Percentiles rank a stretch among this genome's conserved stretches.
Evolutionary conservation across 2,329 filamentous ascomycete species (phyloP).

Genomic region (Penicillium sp.): DNA sequence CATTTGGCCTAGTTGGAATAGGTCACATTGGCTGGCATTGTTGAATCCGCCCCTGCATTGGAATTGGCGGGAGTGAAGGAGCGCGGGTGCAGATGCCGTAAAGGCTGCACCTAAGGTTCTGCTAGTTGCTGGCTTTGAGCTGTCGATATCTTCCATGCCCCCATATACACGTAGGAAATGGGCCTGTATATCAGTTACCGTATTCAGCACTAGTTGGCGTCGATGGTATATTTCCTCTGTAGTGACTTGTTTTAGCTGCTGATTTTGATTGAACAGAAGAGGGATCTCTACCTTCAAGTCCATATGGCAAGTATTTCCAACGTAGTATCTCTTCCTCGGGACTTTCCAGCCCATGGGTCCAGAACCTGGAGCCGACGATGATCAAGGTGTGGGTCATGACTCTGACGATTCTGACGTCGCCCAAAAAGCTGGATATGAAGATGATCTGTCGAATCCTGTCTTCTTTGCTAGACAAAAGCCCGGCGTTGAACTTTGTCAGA

Average conservation of each 20-base stretch:
- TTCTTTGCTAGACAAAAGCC: constrained; percentile 36
- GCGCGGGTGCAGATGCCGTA: constrained; percentile 13
- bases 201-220: constrained; percentile 44
- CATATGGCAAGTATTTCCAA: constrained; percentile 41
- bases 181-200: constrained; percentile 45
- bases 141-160: constrained; percentile 32
- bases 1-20: constrained; percentile 49
- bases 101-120: constrained; percentile 14
- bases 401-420: constrained; percentile 28
- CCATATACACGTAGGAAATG: constrained; percentile 45
- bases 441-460: constrained; percentile 43
- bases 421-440: constrained; percentile 37
- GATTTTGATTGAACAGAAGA: background rate
- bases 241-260: constrained; percentile 1
- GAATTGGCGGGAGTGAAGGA: constrained; percentile 25
- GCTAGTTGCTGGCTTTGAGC: constrained; percentile 16
- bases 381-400: constrained; percentile 38
- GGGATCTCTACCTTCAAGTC: constrained; percentile 41
- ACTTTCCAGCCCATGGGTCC: constrained; percentile 32
- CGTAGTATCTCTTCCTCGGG: constrained; percentile 23
- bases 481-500: constrained; percentile 22
- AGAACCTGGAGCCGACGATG: constrained; percentile 39
- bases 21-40: constrained; percentile 46
- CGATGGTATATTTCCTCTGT: constrained; percentile 46
- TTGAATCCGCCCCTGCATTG: constrained; percentile 46